Evolutionary conservation across 495 filamentous ascomycete species (phyloP).

Genomic region (Schizothecium vesticola): DNA sequence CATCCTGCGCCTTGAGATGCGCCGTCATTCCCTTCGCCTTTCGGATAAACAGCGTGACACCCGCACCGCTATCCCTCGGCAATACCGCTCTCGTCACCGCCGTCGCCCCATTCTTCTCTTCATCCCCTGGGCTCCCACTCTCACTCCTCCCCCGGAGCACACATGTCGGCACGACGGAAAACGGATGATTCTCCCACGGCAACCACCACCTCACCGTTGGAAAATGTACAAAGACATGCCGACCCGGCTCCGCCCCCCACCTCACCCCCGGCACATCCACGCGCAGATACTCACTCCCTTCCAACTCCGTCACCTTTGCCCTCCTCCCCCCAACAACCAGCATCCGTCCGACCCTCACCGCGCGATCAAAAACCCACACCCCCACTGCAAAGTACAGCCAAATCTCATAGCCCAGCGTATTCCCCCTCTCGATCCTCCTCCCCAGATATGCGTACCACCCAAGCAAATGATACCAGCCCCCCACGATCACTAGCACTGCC

Average conservation of each 20-base stretch:
- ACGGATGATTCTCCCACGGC: constrained; percentile 48
- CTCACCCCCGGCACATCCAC: constrained; percentile 33
- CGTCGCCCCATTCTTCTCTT: constrained; percentile 1
- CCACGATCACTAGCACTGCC: constrained; percentile 34
- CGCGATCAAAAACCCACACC: constrained; percentile 44
- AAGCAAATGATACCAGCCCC: constrained; percentile 38
- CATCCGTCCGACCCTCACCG: constrained; percentile 30
- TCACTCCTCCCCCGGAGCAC: constrained; percentile 10
- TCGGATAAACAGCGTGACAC: constrained; percentile 29
- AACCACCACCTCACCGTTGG: constrained; percentile 34
- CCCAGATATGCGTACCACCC: constrained; percentile 16
- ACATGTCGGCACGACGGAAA: constrained; percentile 35
- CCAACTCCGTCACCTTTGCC: constrained; percentile 32
- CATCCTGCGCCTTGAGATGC: constrained; percentile 11
- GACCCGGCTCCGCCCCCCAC: constrained; percentile 25
- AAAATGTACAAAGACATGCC: constrained; percentile 41
- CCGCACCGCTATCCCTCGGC: too few species aligned
- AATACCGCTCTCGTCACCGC: too few species aligned
- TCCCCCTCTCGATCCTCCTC: constrained; percentile 3
- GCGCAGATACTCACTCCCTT: constrained; percentile 26
- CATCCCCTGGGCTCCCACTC: constrained; percentile 5
- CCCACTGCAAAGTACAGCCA: constrained; percentile 43
- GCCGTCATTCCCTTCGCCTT: constrained; percentile 27
- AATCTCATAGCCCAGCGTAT: constrained; percentile 34
- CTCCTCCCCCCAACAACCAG: constrained; percentile 24